These are phyloP conservation scores for Jacaranda copaia DNA, from an alignment of 257 asterid species.

Conservation along the genomic window DNA sequence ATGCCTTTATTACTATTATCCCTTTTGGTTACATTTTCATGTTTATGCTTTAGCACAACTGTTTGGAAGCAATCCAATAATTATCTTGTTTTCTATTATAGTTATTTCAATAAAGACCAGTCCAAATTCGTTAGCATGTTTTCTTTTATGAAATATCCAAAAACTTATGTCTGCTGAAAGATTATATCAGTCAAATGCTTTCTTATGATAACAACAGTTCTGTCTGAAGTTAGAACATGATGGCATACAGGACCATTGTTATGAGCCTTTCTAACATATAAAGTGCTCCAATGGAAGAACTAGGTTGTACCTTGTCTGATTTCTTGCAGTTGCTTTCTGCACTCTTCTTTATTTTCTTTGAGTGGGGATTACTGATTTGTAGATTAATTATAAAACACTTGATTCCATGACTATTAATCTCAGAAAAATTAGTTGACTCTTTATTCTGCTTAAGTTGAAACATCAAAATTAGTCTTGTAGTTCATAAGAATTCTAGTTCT, in stretches of 20 bases:
- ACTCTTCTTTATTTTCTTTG: neutral
- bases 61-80: neutral
- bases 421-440: neutral
- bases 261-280: neutral
- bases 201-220: neutral
- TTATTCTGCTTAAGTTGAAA: neutral
- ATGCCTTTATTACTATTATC: neutral
- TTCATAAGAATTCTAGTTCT: neutral
- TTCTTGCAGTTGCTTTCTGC: constrained; percentile 11
- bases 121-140: neutral
- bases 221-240: constrained; percentile 11
- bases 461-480: neutral
- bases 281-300: constrained; percentile 15
- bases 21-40: neutral
- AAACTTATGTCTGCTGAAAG: neutral
- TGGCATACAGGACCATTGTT: neutral
- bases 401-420: constrained; percentile 14
- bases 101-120: neutral
- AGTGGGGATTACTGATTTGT: neutral
- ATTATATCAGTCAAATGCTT: neutral
- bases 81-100: no score
- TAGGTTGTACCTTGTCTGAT: neutral
- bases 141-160: neutral
- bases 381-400: neutral
- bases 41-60: neutral